A percentile compares a stretch with the other conserved stretches of the same genome.
phyloP scores from a whole-genome alignment of 306 rosid species.

The Cicer chorassanicum region DNA sequence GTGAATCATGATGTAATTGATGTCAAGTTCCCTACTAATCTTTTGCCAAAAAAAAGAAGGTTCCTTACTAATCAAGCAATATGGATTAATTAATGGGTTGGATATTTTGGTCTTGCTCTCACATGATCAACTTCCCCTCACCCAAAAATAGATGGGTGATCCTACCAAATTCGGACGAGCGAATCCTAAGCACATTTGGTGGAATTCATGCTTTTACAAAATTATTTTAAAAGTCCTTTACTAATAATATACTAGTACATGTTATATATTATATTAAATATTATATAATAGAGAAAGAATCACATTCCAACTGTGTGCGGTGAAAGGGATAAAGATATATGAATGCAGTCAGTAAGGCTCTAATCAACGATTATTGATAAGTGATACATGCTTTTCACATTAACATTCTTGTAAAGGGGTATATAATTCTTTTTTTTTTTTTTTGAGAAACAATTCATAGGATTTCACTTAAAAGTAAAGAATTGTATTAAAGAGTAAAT shows the following conservation, averaged over 20 bases:
- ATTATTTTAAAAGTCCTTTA: constrained; percentile 18
- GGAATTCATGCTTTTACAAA: constrained; percentile 37
- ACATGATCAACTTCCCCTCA: neutral
- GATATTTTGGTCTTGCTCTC: neutral
- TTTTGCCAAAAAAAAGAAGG: neutral
- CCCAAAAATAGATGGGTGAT: constrained; percentile 43
- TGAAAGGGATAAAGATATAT: constrained; percentile 30
- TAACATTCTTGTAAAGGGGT: neutral
- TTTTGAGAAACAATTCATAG: too few relatives aligned
- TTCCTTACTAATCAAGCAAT: neutral
- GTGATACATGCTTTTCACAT: constrained; percentile 18
- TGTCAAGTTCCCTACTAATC: neutral
- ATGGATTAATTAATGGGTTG: neutral
- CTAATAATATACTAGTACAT: neutral
- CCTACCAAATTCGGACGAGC: constrained; percentile 49
- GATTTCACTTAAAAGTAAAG: too few relatives aligned
- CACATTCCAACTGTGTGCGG: constrained; percentile 42
- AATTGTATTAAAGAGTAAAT: too few relatives aligned
- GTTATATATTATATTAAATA: neutral
- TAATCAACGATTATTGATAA: neutral
- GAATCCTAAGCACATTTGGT: constrained; percentile 2
- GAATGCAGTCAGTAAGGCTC: neutral
- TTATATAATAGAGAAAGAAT: constrained; percentile 29
- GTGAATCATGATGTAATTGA: neutral
- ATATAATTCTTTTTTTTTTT: neutral